Evolutionary conservation across 1,139 yeast genomes (phyloP).

Genomic region (Scheffersomyces cryptocercus): DNA sequence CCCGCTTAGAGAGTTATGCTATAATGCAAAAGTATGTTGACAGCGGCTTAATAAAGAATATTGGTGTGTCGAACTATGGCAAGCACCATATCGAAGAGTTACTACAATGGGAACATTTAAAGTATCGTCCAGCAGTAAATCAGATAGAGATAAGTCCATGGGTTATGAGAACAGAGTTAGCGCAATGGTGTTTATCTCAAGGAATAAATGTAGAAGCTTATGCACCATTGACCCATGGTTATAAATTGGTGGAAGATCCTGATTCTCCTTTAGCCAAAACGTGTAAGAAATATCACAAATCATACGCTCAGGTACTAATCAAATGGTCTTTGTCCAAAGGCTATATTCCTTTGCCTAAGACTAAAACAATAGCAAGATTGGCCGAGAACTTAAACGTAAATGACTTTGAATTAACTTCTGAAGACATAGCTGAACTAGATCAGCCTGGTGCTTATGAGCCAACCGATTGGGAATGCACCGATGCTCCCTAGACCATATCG

Average conservation of each 20-base stretch:
- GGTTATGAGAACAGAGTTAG: constrained; percentile 35
- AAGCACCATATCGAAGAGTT: constrained; percentile 38
- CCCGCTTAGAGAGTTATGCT: constrained; percentile 40
- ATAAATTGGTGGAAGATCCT: constrained; percentile 27
- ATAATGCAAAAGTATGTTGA: constrained; percentile 42
- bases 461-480: constrained; percentile 71
- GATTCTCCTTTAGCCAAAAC: constrained; percentile 6
- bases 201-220: constrained; percentile 60
- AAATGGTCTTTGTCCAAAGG: constrained; percentile 44
- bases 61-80: constrained; percentile 51
- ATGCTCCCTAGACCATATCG: constrained; percentile 39
- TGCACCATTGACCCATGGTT: constrained; percentile 68
- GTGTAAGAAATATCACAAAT: constrained; percentile 23
- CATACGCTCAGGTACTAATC: constrained; percentile 35
- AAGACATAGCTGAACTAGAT: constrained; percentile 43
- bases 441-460: constrained; percentile 58
- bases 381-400: constrained; percentile 41
- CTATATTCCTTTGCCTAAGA: constrained; percentile 43
- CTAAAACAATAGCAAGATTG: constrained; percentile 27
- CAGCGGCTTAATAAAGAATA: constrained; percentile 23
- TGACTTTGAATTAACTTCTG: constrained; percentile 49
- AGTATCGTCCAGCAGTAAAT: constrained; percentile 46
- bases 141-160: constrained; percentile 58
- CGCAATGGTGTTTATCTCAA: constrained; percentile 31
- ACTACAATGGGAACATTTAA: constrained; percentile 31